A percentile compares a stretch with the other conserved stretches of the same genome.
Conservation (phyloP, 2,329 filamentous ascomycete genomes). For the Immersiporthe knoxdaviesiana region DNA sequence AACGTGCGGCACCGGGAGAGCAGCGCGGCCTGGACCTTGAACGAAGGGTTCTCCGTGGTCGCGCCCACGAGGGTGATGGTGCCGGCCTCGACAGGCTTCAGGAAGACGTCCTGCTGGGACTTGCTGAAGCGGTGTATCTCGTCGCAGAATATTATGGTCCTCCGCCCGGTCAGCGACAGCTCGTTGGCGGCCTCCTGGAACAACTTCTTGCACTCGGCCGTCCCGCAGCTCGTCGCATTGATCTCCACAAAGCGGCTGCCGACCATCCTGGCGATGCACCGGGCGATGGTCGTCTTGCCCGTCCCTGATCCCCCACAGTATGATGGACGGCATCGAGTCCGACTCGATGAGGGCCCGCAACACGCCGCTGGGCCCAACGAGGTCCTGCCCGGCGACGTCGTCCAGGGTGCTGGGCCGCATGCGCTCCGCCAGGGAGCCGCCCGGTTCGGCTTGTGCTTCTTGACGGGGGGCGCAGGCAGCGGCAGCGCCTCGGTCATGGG, state of each 20-base stretch:
- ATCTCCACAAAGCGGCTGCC: constrained; percentile 92
- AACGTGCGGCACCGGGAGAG: constrained; percentile 91
- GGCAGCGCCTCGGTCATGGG: constrained; percentile 34
- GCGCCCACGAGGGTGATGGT: constrained; percentile 91
- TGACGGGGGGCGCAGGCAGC: constrained; percentile 48
- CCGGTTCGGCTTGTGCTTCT: constrained; percentile 70
- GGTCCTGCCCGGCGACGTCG: constrained; percentile 87
- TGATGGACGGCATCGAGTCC: constrained; percentile 89
- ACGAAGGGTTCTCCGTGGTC: constrained; percentile 95
- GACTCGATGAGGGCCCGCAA: constrained; percentile 84
- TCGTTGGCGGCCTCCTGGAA: constrained; percentile 85
- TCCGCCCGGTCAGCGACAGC: constrained; percentile 77
- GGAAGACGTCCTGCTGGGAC: constrained; percentile 90
- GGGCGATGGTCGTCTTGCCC: constrained; percentile 88
- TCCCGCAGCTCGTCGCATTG: constrained; percentile 87
- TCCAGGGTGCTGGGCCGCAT: constrained; percentile 87
- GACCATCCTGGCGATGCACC: constrained; percentile 82
- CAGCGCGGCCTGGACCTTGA: constrained; percentile 86
- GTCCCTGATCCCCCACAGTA: constrained; percentile 87
- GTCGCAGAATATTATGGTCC: constrained; percentile 97
- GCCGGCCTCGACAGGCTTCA: constrained; percentile 89
- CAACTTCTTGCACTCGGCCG: constrained; percentile 89
- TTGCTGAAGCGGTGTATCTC: constrained; percentile 94
- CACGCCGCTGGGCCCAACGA: constrained; percentile 84
- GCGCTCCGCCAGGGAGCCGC: constrained; percentile 88